Conservation (phyloP, 805 yeast genomes). For the Lachancea fermentati region DNA sequence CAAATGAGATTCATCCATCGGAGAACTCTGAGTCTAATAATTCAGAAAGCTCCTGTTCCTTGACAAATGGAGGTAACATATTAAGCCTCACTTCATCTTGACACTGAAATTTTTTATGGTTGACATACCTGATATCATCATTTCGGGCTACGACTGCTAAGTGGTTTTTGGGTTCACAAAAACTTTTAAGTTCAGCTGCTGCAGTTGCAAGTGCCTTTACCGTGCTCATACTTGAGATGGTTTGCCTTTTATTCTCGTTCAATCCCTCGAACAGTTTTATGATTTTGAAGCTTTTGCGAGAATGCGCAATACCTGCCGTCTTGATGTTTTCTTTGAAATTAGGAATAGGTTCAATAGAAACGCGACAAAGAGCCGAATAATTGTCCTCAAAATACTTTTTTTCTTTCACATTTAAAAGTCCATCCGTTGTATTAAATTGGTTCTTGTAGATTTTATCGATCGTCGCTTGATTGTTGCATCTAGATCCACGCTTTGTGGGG, state of each 20-base stretch:
- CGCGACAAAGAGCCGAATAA: slow-evolving; percentile 18
- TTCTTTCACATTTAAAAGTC: slow-evolving; percentile 17
- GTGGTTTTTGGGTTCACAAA: background rate
- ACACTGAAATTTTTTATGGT: no score
- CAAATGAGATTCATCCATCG: slow-evolving; percentile 1
- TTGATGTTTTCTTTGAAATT: slow-evolving; percentile 11
- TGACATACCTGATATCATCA: background rate
- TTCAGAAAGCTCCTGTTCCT: slow-evolving; percentile 7
- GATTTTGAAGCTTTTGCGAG: slow-evolving; percentile 12
- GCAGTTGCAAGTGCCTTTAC: slow-evolving; percentile 10
- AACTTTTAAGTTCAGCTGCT: background rate
- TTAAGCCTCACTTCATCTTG: no score
- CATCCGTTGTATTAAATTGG: slow-evolving; percentile 8
- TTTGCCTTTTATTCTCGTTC: slow-evolving; percentile 11
- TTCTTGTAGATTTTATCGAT: slow-evolving; percentile 2
- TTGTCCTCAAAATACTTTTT: slow-evolving; percentile 18
- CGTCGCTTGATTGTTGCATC: background rate
- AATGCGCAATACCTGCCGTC: slow-evolving; percentile 16
- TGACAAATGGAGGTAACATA: no score
- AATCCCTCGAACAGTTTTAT: slow-evolving; percentile 14
- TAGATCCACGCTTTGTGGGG: background rate
- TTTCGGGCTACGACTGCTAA: background rate
- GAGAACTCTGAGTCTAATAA: slow-evolving; percentile 10
- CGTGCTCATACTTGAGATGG: slow-evolving; percentile 26
- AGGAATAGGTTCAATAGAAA: slow-evolving; percentile 25